Evolutionary conservation across 1,284 basidiomycete species (phyloP).

Genomic region (Trametes hirsuta): DNA sequence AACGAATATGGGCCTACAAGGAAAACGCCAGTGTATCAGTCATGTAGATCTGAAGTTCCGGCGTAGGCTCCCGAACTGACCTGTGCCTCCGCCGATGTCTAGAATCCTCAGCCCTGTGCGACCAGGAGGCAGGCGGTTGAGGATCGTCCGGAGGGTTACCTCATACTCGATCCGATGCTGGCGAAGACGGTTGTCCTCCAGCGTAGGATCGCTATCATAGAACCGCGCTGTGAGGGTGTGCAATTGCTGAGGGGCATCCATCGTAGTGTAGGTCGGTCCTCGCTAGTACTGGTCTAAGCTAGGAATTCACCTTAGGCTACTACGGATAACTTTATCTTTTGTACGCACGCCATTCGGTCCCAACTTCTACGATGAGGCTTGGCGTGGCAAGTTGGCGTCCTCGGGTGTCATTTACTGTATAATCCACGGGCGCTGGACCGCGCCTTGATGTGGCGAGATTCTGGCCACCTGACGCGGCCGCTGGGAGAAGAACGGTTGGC

Average conservation of each 20-base stretch:
- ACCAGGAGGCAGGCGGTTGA: slow-evolving; percentile 10
- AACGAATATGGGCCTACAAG: slow-evolving; percentile 23
- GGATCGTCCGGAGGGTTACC: slow-evolving; percentile 21
- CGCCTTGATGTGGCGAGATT: too few relatives aligned
- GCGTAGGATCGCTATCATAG: slow-evolving; percentile 14
- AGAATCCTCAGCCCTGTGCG: slow-evolving; percentile 16
- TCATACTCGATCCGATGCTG: slow-evolving; percentile 23
- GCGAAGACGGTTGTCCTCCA: slow-evolving; percentile 20
- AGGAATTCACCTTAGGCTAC: neutral
- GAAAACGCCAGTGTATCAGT: neutral
- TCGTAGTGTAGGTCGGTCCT: neutral
- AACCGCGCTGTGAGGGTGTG: slow-evolving; percentile 12
- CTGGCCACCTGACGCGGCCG: too few relatives aligned
- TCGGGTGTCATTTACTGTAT: too few relatives aligned
- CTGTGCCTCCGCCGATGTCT: slow-evolving; percentile 24
- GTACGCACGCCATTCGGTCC: too few relatives aligned
- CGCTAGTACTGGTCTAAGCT: neutral
- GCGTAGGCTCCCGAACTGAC: neutral
- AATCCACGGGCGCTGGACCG: too few relatives aligned
- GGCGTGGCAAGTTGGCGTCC: too few relatives aligned
- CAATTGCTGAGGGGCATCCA: slow-evolving; percentile 6
- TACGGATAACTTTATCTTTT: too few relatives aligned
- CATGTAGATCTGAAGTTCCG: too few relatives aligned
- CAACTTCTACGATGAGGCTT: too few relatives aligned
- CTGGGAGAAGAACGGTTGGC: neutral